Base-by-base conservation (phyloP, 805 yeast genomes). In the Saccharomycopsis schoenii region DNA sequence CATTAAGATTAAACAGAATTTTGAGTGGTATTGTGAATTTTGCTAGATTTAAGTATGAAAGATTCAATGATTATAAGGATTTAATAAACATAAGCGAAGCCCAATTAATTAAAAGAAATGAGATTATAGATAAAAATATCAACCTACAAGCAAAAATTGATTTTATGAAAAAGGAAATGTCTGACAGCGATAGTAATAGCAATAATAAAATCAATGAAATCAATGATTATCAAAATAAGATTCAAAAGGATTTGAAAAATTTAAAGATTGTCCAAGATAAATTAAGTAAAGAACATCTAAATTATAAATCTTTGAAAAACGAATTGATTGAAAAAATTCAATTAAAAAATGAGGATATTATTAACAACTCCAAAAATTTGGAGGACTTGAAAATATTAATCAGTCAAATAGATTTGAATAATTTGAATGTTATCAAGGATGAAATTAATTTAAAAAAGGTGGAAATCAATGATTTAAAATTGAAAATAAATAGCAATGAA, bases 1-100 rank as follows among this genome's bases (percentile, higher is more conserved):
- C 88, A 0, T 72, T 70, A 43, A 76, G 96, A 61, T 77, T 83
- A 0, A 75, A 83, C 64, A 74, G 93, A 56, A 77, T 89, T 21
- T 71, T 90, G 34, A 89, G 96, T 69, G 94, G 94, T 0, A 83
- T 90, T 57, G 87, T 90, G 24, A 91, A 91, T 70, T 91, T 83
- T 76, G 96, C 96, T 1, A 75, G 93, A 61, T 90, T 88, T 68
- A 79, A 96, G 66, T 96, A 89, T 66, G 89, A 85, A 65, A 84
- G 88, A 62, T 80, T 85, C 70, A 78, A 76, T 25, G 91, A 86
- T 66, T 84, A 88, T 68, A 89, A 85, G 63, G 81, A 80, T 29
- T 74, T 87, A 29, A 82, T 86, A 36, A 73, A 77, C 6, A 75
- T 77, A 55, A 80, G 84, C 62, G 87, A 84, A 58, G 68, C 75